Conservation (phyloP, 164 flowering plant genomes). For the Berberis thunbergii region DNA sequence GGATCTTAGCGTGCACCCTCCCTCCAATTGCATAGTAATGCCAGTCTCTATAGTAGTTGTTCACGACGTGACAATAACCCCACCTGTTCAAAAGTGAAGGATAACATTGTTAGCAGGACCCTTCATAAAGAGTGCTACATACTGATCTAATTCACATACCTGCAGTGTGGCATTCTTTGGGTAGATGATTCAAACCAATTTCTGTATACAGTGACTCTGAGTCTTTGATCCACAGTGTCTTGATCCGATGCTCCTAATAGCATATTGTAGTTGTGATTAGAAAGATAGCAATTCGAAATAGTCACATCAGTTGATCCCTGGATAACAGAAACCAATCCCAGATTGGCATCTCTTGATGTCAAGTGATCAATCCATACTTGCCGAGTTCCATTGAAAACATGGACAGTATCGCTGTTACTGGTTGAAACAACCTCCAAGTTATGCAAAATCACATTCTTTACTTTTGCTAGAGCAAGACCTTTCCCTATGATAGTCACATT, state of each 20-base stretch:
- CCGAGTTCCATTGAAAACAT: slow-evolving; percentile 17
- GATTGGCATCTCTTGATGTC: slow-evolving; percentile 14
- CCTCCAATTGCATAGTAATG: slow-evolving; percentile 23
- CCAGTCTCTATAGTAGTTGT: slow-evolving; percentile 27
- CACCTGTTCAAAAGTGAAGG: slow-evolving; percentile 10
- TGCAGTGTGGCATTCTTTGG: slow-evolving; percentile 32
- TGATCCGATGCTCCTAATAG: slow-evolving; percentile 22
- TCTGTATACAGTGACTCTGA: slow-evolving; percentile 21
- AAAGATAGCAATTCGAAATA: slow-evolving; percentile 23
- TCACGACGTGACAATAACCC: slow-evolving; percentile 28
- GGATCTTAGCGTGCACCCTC: slow-evolving; percentile 20
- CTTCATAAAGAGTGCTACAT: not conserved
- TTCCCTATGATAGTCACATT: slow-evolving; percentile 13
- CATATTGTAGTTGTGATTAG: slow-evolving; percentile 22
- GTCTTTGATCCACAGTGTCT: slow-evolving; percentile 15
- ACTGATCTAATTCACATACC: slow-evolving; percentile 7
- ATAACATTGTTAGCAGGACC: not conserved
- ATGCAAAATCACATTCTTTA: slow-evolving; percentile 22
- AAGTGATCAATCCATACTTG: slow-evolving; percentile 26
- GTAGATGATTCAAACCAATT: slow-evolving; percentile 21
- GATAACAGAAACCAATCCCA: slow-evolving; percentile 22
- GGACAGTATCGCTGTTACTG: slow-evolving; percentile 19
- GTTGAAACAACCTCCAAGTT: slow-evolving; percentile 21
- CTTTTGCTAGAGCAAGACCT: slow-evolving; percentile 15
- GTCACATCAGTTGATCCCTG: slow-evolving; percentile 27